phyloP scores from a whole-genome alignment of 306 rosid genomes.

The Elaeagnus macrophylla region DNA sequence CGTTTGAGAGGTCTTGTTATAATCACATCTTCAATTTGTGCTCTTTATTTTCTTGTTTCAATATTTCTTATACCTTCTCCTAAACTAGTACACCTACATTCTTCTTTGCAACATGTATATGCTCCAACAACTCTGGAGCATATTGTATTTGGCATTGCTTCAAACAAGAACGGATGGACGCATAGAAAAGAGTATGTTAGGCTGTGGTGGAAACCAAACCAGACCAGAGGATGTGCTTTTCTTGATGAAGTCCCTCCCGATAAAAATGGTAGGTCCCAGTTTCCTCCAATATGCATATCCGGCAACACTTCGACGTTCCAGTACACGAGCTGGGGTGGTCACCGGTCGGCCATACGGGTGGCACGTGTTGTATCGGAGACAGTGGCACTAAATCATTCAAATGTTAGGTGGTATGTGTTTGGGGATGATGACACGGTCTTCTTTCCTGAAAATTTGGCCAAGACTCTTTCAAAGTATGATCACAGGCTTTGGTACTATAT shows the following conservation, averaged over 20 bases:
- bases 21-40: slow-evolving; percentile 42
- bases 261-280: not conserved
- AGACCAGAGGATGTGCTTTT: slow-evolving; percentile 67
- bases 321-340: slow-evolving; percentile 46
- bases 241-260: slow-evolving; percentile 39
- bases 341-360: slow-evolving; percentile 52
- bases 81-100: slow-evolving; percentile 3
- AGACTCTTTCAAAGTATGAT: slow-evolving; percentile 78
- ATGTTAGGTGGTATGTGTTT: slow-evolving; percentile 84
- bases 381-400: slow-evolving; percentile 39
- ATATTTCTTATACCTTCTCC: slow-evolving; percentile 30
- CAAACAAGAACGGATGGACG: slow-evolving; percentile 48
- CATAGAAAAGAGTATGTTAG: slow-evolving; percentile 45
- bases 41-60: slow-evolving; percentile 41
- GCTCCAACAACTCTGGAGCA: slow-evolving; percentile 44
- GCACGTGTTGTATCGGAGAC: slow-evolving; percentile 75
- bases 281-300: slow-evolving; percentile 63
- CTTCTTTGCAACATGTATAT: slow-evolving; percentile 21
- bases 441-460: slow-evolving; percentile 67
- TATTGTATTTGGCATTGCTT: slow-evolving; percentile 80
- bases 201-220: slow-evolving; percentile 63
- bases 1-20: slow-evolving; percentile 30
- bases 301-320: slow-evolving; percentile 63
- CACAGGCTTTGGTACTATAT: slow-evolving; percentile 72
- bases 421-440: slow-evolving; percentile 87